Evolutionary conservation across 768 basidiomycete species (phyloP), one percentile per base, ranked within the genome.

Genomic region (Rhizopogon vesiculosus): DNA sequence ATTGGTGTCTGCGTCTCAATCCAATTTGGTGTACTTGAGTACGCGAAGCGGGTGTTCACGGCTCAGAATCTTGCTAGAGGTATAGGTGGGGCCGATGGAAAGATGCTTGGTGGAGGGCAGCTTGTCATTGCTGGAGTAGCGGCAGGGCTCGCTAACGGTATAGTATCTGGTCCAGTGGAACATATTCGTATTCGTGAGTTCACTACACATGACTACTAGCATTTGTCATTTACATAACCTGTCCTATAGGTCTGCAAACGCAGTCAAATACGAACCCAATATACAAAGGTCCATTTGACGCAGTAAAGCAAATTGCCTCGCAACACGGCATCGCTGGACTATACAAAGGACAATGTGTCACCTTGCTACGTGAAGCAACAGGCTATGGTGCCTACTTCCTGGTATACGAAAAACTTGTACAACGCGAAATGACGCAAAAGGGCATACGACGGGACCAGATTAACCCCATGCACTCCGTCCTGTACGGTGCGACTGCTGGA

Each of bases 1-100:
- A 95, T 98, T 59, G 94, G 94, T 59, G 80, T 91, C 41, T 98
- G 94, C 65, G 94, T 98, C 5, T 95, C 93, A 10, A 98, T 98
- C 66, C 94, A 98, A 69, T 98, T 98, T 66, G 94, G 86, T 55
- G 92, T 85, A 29, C 78, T 98, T 56, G 93, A 96, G 71, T 85
- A 83, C 59, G 77, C 86, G 46, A 98, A 98, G 70, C 85, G 94
- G 16, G 76, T 78, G 61, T 94, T 95, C 63, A 81, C 84, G 3
- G 65, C 70, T 41, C 78, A 78, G 56, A 95, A 95, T 65, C 54
- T 79, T 45, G 68, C 70, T 8, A 68, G 68, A 3, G 89, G 89
- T 28, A 66, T 64, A 5, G 91, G 89, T 16, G 87, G 91, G 5
- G 73, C 78, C 35, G 79, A 79, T n/a, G 88, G 91, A 5, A 78